Base-by-base conservation (phyloP, 805 yeast genomes). In the Candida sakaeoensis region DNA sequence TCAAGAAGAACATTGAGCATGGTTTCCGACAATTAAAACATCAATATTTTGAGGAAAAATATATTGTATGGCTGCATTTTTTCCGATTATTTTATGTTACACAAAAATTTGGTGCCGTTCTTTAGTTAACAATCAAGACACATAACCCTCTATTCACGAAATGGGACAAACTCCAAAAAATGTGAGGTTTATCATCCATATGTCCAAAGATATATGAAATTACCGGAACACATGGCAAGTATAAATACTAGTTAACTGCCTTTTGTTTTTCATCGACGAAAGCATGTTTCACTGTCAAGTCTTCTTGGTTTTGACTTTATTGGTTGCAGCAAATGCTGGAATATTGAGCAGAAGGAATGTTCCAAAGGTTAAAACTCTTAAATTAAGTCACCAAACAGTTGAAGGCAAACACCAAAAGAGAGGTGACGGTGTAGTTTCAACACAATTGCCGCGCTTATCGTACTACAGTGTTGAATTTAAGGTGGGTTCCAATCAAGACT, bases 401-500 rank as follows among this genome's bases (percentile, higher is more conserved):
- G 24, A 21, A 7, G 24, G 9, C 9, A 21, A n/a, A n/a, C n/a
- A 21, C 9, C 24, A 25, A n/a, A 25, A 25, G n/a, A 25, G 28
- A 25, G 28, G n/a, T n/a, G n/a, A n/a, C n/a, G n/a, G n/a, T 25
- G 9, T 10, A 25, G 5, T 8, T 10, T 25, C 14, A 10, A 5
- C 28, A 5, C 14, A 25, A 10, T 10, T 25, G 9, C 5, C 28
- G 5, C n/a, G n/a, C 5, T 5, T n/a, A 25, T 10, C 14, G 5
- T 30, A 30, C 14, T 31, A 31, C 14, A 18, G 17, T 5, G n/a
- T 21, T 4, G 10, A 31, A 3, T 10, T 33, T 16, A n/a, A 33
- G 15, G 28, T 22, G 5, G 28, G 36, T 3, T 33, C 36, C 5
- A 23, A 33, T 23, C 19, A 33, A 23, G 36, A 33, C 24, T 14